These are phyloP conservation scores for Fusarium globosum DNA, from an alignment of 2,329 filamentous ascomycete genomes.

Conservation along the genomic window DNA sequence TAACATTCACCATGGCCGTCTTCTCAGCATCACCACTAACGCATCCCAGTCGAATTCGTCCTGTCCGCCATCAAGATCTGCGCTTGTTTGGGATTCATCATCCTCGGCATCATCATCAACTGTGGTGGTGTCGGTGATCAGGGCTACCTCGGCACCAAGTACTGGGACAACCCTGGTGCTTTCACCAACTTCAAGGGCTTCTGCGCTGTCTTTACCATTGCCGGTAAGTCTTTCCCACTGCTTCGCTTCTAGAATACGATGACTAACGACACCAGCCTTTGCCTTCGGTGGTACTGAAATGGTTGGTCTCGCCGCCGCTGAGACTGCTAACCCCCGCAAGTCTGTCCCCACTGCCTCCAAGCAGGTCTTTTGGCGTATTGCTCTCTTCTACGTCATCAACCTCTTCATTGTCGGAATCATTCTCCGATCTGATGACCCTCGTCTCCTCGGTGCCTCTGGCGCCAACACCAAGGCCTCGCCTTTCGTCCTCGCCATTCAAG, in stretches of 20 bases:
- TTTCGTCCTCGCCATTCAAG: slow-evolving; percentile 91
- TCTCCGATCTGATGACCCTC: slow-evolving; percentile 75
- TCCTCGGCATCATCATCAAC: slow-evolving; percentile 88
- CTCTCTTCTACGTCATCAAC: slow-evolving; percentile 88
- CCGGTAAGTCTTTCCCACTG: slow-evolving; percentile 49
- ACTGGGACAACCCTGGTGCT: slow-evolving; percentile 82
- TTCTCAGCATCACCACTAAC: too few relatives aligned
- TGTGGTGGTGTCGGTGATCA: slow-evolving; percentile 78
- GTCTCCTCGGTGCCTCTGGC: slow-evolving; percentile 67
- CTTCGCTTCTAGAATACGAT: fast-evolving
- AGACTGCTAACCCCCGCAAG: slow-evolving; percentile 80
- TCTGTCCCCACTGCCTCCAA: slow-evolving; percentile 88
- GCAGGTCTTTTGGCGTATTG: slow-evolving; percentile 95
- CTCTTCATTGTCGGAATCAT: slow-evolving; percentile 84
- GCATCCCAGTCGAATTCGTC: slow-evolving; percentile 73
- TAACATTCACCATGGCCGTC: too few relatives aligned
- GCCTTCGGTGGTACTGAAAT: slow-evolving; percentile 81
- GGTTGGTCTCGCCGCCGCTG: slow-evolving; percentile 80
- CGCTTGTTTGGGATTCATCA: slow-evolving; percentile 57
- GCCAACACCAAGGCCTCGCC: slow-evolving; percentile 82
- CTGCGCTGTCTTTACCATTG: slow-evolving; percentile 79
- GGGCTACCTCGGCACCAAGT: slow-evolving; percentile 82
- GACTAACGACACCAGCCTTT: slow-evolving; percentile 54
- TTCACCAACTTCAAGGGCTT: slow-evolving; percentile 86
- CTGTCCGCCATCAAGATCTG: slow-evolving; percentile 82